Evolutionary conservation across 106 monocot genomes (phyloP), one percentile per base, ranked within the genome.

Genomic region (Dioscorea zingiberensis): DNA sequence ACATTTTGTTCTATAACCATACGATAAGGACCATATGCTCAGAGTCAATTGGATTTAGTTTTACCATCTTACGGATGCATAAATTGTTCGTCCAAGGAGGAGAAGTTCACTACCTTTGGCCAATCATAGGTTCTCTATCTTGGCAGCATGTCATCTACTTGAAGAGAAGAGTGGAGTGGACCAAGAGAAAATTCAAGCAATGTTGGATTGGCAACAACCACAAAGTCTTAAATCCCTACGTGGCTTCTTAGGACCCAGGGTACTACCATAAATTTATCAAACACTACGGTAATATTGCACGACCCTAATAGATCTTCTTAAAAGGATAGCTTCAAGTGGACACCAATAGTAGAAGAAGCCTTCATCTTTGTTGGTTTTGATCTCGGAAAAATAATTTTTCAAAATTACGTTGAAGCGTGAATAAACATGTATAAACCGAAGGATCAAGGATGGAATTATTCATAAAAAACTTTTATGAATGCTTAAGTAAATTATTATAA

Each of bases 241-340:
- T 7, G 65, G 73, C 7, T 73, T 73, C 22, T 27, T 73, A 30
- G 64, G 73, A 12, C 65, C 66, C 5, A 72, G 54, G 63, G 2
- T 72, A 72, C 23, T 72, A 72, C 44, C 21, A 53, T 1, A 48
- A 13, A 44, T 63, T 72, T 25, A 59, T 60, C 3, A 4, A 17
- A 13, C 13, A 59, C 12, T 70, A 60, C 21, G 47, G 70, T 24
- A 13, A 1, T 16, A 16, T 71, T 27, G 27, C n/a, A 1, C 15
- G 12, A 21, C 61, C 0, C 48, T 71, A 1, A 71, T 61, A 10
- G 47, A 18, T 10, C 29, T 71, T 5, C 19, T 71, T 0, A 71
- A 55, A 60, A 60, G n/a, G 48, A 60, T 14, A 3, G 8, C 1
- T 71, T 71, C 28, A 2, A 22, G 5, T 78, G 78, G 78, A 21